Conservation (phyloP, 352 stramenopile species). For the Globisporangium viniferum region DNA sequence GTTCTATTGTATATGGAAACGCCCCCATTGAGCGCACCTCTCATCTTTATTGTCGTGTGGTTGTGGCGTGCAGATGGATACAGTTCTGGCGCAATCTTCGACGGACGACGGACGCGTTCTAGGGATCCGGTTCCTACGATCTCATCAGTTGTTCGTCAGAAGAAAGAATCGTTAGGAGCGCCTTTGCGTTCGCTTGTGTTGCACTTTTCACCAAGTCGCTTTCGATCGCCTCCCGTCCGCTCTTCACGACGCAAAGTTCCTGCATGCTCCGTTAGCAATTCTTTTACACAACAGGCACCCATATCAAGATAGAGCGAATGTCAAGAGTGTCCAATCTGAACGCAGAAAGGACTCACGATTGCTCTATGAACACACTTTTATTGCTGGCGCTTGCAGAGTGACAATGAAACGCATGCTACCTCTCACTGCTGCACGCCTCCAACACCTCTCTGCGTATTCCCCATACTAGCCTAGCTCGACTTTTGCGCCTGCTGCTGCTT, state of each 20-base stretch:
- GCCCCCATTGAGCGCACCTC: background rate
- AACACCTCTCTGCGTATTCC: background rate
- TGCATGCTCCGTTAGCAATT: background rate
- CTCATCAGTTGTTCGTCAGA: no score
- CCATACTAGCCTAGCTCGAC: background rate
- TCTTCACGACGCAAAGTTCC: background rate
- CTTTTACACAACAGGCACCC: background rate
- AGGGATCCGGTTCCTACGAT: background rate
- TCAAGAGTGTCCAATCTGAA: background rate
- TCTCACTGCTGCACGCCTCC: background rate
- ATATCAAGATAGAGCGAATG: background rate
- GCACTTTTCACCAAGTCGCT: background rate
- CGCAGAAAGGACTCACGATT: background rate
- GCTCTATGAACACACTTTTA: slow-evolving; percentile 7
- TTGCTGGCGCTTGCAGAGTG: background rate
- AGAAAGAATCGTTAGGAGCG: background rate
- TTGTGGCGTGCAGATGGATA: background rate
- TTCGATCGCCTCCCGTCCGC: background rate
- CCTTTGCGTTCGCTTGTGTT: background rate
- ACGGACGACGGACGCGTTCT: background rate
- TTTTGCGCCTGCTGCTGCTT: background rate
- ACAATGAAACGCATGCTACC: background rate
- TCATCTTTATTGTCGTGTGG: background rate
- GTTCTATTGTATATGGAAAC: background rate
- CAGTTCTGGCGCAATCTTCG: background rate